Evolutionary conservation across 176 grass and related monocot species (phyloP).

Genomic region (Oryza coarctata): DNA sequence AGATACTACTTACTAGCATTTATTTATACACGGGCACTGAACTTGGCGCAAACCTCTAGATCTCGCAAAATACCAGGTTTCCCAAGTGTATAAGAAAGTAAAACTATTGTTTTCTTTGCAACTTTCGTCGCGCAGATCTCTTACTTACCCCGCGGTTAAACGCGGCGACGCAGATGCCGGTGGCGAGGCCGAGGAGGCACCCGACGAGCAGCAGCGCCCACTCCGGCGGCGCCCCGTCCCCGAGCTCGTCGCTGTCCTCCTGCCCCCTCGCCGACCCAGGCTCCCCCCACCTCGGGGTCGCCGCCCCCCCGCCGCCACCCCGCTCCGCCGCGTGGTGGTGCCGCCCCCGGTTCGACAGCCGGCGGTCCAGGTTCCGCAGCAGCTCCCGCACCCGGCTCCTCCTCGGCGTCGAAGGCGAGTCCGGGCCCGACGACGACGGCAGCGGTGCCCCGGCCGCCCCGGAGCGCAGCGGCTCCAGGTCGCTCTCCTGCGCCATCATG

Average conservation of each 20-base stretch:
- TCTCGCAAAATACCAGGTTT: not conserved
- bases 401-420: constrained; percentile 33
- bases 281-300: constrained; percentile 17
- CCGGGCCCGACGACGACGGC: constrained; percentile 39
- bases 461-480: constrained; percentile 54
- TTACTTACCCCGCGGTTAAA: constrained; percentile 92
- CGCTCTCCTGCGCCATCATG: constrained; percentile 54
- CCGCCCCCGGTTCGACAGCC: constrained; percentile 44
- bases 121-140: not conserved
- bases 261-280: constrained; percentile 32
- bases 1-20: no score
- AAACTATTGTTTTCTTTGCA: not conserved
- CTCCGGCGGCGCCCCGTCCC: constrained; percentile 91
- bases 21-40: not conserved
- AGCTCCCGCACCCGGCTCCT: constrained; percentile 50
- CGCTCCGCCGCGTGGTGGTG: constrained; percentile 14
- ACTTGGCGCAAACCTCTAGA: not conserved
- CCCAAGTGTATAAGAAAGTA: no score
- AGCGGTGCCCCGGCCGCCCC: no score
- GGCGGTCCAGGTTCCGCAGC: constrained; percentile 52
- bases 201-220: constrained; percentile 94
- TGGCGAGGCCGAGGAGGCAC: constrained; percentile 90
- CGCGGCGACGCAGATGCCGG: constrained; percentile 81
- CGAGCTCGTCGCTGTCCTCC: constrained; percentile 68
- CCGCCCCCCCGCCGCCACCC: not conserved